Evolutionary conservation across 371 early-diverging fungal species (phyloP), one percentile per base, ranked within the genome.

Genomic region (Batkoa obscura): DNA sequence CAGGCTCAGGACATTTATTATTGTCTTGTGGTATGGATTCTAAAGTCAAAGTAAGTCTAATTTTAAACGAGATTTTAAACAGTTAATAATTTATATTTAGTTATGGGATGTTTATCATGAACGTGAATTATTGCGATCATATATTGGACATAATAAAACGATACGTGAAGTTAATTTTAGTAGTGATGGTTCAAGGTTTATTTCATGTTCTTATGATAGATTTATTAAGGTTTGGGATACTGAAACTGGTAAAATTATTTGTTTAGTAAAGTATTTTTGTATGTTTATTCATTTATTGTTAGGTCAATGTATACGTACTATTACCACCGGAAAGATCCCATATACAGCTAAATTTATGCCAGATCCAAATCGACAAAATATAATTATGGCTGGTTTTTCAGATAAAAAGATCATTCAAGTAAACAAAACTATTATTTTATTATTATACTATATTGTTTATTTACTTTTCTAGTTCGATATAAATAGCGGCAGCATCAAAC

Each of bases 151-250:
- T 64, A 78, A 74, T 58, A 92, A 94, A 64, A 90, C 83, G 1
- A 89, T 94, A 3, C 77, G 90, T 17, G 94, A 94, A 62, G 79
- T 94, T 45, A 74, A 77, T n/a, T 98, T 95, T 69, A 81, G 74
- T 45, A 86, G 81, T 62, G 84, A 86, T 61, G 96, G 98, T 17
- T 64, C 71, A 4, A 61, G 72, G 43, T 95, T 98, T 62, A 59
- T 98, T 42, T 85, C 83, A 63, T 86, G 88, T 36, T 80, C 85
- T 55, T 94, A 90, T 60, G 98, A 98, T 66, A 79, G 80, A 56
- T 84, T 75, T 59, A 75, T 91, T 35, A 95, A 95, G 66, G 66
- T 91, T 41, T 98, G 96, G 96, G 98, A 98, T 65, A 94, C 94
- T 0, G 94, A 94, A 61, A 95, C 94, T 15, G 91, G 79, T 67